These are phyloP conservation scores for Pholiota adiposa DNA, from an alignment of 1,284 basidiomycete species.

Conservation along the genomic window DNA sequence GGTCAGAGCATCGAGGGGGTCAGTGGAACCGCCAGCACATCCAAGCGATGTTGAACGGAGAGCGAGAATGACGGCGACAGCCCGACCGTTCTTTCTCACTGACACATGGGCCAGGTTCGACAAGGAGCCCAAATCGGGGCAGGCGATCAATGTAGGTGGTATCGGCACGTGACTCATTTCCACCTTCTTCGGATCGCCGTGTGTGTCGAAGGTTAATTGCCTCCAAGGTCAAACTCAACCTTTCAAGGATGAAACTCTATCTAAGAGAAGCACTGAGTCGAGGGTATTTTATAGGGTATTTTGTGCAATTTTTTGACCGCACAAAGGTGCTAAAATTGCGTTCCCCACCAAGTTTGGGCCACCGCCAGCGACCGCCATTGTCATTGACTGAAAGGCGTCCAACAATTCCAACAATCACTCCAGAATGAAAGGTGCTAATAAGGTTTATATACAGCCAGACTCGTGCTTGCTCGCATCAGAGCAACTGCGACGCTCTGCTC, in stretches of 20 bases:
- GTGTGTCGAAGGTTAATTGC: neutral
- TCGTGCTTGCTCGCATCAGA: no score
- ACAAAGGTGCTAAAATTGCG: no score
- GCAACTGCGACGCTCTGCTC: no score
- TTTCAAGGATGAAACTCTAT: no score
- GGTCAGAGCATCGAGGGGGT: conserved; percentile 1
- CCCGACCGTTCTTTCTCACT: conserved; percentile 18
- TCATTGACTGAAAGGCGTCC: neutral
- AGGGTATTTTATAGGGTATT: no score
- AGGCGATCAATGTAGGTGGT: conserved; percentile 2
- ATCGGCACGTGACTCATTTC: neutral
- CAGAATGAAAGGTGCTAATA: no score
- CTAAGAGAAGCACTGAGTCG: no score
- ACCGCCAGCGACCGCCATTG: no score
- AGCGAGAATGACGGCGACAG: conserved; percentile 6
- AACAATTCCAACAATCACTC: no score
- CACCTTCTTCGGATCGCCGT: neutral
- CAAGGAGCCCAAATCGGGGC: conserved; percentile 17
- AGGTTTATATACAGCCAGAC: no score
- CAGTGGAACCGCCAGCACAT: conserved; percentile 15
- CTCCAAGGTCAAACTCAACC: neutral
- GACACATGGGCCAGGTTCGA: conserved; percentile 15
- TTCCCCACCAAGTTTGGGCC: neutral
- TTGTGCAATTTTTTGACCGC: no score
- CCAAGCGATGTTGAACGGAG: conserved; percentile 17